Conservation (phyloP, 768 basidiomycete species). For the Fibroporia radiculosa region DNA sequence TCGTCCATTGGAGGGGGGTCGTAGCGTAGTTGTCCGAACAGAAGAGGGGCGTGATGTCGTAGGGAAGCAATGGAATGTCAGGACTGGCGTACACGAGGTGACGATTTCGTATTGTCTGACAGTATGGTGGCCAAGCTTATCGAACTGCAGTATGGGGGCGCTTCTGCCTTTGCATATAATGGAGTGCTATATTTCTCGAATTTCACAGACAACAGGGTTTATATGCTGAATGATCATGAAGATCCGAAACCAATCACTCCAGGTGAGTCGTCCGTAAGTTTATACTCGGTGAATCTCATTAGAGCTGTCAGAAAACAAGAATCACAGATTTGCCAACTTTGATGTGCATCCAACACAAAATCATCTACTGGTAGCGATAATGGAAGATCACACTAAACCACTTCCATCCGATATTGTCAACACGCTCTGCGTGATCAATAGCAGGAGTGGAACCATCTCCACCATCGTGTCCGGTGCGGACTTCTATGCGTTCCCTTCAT, state of each 20-base stretch:
- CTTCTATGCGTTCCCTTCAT: constrained; percentile 56
- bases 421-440: constrained; percentile 48
- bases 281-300: too few species aligned
- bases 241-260: constrained; percentile 45
- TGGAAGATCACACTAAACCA: constrained; percentile 61
- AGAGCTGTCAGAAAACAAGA: constrained; percentile 33
- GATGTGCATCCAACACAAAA: constrained; percentile 42
- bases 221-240: constrained; percentile 26
- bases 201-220: constrained; percentile 42
- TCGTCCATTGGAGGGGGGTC: constrained; percentile 47
- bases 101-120: not conserved
- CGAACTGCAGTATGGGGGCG: constrained; percentile 53
- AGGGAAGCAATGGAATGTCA: constrained; percentile 45
- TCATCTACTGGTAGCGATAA: constrained; percentile 46
- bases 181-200: constrained; percentile 51
- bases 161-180: constrained; percentile 40
- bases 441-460: constrained; percentile 30
- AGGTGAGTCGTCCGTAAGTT: constrained; percentile 29
- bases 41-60: constrained; percentile 42
- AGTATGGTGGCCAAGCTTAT: not conserved
- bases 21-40: constrained; percentile 52
- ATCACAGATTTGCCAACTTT: constrained; percentile 56
- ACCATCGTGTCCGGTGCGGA: constrained; percentile 49
- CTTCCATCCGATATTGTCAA: constrained; percentile 43
- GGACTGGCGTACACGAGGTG: constrained; percentile 52